A percentile compares a stretch with the other conserved stretches of the same genome.
Conservation (phyloP, 345 rosid species). For the Litchi chinensis region DNA sequence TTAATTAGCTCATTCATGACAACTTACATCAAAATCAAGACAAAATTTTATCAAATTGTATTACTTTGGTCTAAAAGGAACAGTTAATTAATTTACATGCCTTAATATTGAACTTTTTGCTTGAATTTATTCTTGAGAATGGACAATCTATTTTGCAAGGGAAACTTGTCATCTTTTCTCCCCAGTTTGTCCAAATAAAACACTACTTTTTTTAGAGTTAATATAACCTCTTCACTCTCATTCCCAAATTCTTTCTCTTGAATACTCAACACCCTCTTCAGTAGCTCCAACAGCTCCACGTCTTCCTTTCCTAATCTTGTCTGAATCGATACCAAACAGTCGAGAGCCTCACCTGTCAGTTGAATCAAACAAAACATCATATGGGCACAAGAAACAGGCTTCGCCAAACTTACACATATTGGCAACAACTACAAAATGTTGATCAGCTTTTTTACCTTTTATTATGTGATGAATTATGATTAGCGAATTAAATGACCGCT, state of each 20-base stretch:
- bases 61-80: neutral
- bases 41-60: neutral
- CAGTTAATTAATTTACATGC: neutral
- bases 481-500: neutral
- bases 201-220: constrained; percentile 64
- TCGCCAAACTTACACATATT: neutral
- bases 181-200: constrained; percentile 66
- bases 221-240: constrained; percentile 65
- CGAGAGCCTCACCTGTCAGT: constrained; percentile 78
- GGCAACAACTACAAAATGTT: neutral
- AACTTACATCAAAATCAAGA: no score
- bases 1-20: no score
- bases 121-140: constrained; percentile 56
- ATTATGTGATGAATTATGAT: no score
- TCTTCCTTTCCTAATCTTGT: constrained; percentile 57
- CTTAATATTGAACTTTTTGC: constrained; percentile 40
- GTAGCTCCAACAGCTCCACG: constrained; percentile 43
- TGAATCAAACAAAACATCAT: neutral
- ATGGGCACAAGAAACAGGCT: neutral
- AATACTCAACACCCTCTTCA: constrained; percentile 67
- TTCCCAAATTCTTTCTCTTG: constrained; percentile 74
- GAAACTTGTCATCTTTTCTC: constrained; percentile 65
- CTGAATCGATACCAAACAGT: constrained; percentile 73
- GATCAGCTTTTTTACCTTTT: neutral
- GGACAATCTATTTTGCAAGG: constrained; percentile 63